phyloP scores from a whole-genome alignment of 768 basidiomycete genomes.

The Amyloporia xantha region DNA sequence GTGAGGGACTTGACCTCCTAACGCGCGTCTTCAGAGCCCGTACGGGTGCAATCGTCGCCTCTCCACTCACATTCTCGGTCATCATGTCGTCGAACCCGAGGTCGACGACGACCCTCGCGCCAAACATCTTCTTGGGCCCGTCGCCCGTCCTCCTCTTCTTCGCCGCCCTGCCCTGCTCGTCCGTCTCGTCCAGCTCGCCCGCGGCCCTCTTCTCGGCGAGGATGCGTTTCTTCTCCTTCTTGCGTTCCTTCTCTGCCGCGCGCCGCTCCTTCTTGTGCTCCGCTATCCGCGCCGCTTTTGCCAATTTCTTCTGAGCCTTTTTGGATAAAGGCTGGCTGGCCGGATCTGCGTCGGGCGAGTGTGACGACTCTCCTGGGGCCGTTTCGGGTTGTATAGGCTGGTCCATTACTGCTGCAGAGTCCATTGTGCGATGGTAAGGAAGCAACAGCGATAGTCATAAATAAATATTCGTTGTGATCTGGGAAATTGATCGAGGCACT shows the following conservation, averaged over 20 bases:
- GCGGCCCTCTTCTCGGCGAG: constrained; percentile 55
- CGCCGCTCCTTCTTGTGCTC: constrained; percentile 69
- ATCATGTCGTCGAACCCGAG: constrained; percentile 90
- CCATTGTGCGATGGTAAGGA: too few species aligned
- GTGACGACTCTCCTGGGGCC: too few species aligned
- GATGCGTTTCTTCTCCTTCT: constrained; percentile 64
- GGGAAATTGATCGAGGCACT: too few species aligned
- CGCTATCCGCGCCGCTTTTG: constrained; percentile 60
- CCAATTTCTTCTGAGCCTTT: constrained; percentile 69
- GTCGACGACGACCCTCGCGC: constrained; percentile 74
- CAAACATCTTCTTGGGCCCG: constrained; percentile 24
- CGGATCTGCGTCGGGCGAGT: too few species aligned
- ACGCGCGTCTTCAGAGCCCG: not conserved
- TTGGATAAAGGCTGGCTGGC: constrained; percentile 49
- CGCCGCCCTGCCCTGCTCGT: constrained; percentile 18
- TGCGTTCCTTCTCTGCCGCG: constrained; percentile 68
- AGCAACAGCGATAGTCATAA: too few species aligned
- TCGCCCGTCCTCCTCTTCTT: constrained; percentile 31
- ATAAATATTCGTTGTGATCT: too few species aligned
- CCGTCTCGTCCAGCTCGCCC: constrained; percentile 48
- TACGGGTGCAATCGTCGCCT: not conserved
- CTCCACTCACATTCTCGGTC: constrained; percentile 76
- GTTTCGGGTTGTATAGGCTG: too few species aligned
- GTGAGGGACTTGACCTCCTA: constrained; percentile 90
- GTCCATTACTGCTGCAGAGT: too few species aligned